Conservation (phyloP, 345 rosid species). For the Alliaria petiolata region DNA sequence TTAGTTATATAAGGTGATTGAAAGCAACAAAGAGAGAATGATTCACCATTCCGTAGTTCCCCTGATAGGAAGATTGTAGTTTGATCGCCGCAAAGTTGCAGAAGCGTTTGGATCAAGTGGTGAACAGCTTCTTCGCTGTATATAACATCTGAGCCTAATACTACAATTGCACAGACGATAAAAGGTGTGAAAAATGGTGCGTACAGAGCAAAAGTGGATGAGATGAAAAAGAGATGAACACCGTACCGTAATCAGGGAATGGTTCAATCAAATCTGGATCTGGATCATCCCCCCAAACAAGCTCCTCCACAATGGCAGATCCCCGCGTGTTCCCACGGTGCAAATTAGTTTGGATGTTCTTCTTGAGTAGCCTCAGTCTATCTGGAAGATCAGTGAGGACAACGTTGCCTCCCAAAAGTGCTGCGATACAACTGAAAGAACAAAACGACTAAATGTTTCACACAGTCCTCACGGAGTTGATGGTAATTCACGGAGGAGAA, state of each 20-base stretch:
- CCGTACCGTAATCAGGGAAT: slow-evolving; percentile 78
- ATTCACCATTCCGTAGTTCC: slow-evolving; percentile 72
- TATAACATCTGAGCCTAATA: slow-evolving; percentile 87
- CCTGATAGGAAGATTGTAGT: slow-evolving; percentile 80
- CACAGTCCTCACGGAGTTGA: not conserved
- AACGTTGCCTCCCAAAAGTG: slow-evolving; percentile 82
- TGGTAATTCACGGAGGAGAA: not conserved
- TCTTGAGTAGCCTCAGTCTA: slow-evolving; percentile 71
- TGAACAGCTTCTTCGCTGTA: slow-evolving; percentile 79
- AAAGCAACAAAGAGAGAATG: slow-evolving; percentile 7
- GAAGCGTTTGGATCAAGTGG: slow-evolving; percentile 69
- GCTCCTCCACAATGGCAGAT: slow-evolving; percentile 65
- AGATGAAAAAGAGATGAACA: slow-evolving; percentile 20
- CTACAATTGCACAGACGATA: slow-evolving; percentile 30
- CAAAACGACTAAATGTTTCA: slow-evolving; percentile 1
- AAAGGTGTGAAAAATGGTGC: not conserved
- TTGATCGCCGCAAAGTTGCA: slow-evolving; percentile 56
- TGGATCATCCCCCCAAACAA: slow-evolving; percentile 76
- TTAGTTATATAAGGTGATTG: not conserved
- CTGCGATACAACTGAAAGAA: slow-evolving; percentile 64
- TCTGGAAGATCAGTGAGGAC: slow-evolving; percentile 86
- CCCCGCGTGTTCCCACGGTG: slow-evolving; percentile 44
- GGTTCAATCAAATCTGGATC: slow-evolving; percentile 57
- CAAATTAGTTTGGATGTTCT: slow-evolving; percentile 64
- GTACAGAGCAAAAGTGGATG: not conserved